phyloP scores from a whole-genome alignment of 2,329 filamentous ascomycete genomes.

The Metarhizium anisopliae region DNA sequence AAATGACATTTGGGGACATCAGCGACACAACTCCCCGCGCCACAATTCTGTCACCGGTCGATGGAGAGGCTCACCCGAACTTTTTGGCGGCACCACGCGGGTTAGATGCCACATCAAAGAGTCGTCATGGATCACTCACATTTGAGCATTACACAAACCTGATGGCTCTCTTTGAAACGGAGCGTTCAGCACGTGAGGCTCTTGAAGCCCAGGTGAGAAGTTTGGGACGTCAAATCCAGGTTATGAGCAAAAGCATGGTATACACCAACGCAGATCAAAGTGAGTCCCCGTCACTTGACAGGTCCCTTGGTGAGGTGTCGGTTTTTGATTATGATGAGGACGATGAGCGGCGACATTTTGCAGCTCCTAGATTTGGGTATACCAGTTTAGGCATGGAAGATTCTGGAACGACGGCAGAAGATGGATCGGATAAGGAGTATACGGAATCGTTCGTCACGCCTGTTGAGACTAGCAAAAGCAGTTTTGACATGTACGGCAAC shows the following conservation, averaged over 20 bases:
- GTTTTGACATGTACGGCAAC: slow-evolving; percentile 32
- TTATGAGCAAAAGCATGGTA: slow-evolving; percentile 30
- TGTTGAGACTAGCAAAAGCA: slow-evolving; percentile 31
- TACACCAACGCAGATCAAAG: slow-evolving; percentile 12
- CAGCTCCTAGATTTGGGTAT: background rate
- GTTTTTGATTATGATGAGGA: slow-evolving; percentile 34
- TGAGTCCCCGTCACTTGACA: slow-evolving; percentile 24
- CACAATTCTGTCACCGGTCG: slow-evolving; percentile 15
- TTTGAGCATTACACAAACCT: slow-evolving; percentile 42
- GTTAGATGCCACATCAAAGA: slow-evolving; percentile 20
- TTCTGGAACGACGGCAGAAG: slow-evolving; percentile 25
- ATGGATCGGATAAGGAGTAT: slow-evolving; percentile 32
- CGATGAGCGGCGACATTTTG: slow-evolving; percentile 11
- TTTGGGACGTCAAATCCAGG: slow-evolving; percentile 40
- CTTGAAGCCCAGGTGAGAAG: slow-evolving; percentile 49
- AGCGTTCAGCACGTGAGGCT: slow-evolving; percentile 44
- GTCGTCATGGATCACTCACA: slow-evolving; percentile 21
- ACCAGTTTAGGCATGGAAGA: slow-evolving; percentile 18
- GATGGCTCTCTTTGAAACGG: slow-evolving; percentile 43
- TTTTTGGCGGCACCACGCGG: slow-evolving; percentile 32
- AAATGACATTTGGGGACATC: slow-evolving; percentile 36
- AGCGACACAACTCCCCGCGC: slow-evolving; percentile 32
- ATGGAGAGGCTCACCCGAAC: slow-evolving; percentile 24
- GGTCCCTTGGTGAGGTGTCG: slow-evolving; percentile 28
- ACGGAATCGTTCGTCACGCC: slow-evolving; percentile 46